Base-by-base conservation (phyloP, 163 green algal species). In the Volvox carteri region DNA sequence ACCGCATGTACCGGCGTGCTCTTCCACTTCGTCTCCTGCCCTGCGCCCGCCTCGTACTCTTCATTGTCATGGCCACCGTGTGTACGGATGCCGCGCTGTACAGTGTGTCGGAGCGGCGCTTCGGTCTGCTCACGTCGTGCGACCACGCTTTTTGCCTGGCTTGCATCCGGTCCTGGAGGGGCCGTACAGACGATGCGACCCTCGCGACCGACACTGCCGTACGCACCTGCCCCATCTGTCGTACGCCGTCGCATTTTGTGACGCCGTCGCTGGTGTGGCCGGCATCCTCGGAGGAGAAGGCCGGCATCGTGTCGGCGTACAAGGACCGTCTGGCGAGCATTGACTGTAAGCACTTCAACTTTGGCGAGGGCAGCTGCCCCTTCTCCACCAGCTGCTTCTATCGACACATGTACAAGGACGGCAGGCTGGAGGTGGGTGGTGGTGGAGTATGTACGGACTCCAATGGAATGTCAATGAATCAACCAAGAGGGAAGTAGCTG, bases 71-170 rank as follows among this genome's bases (percentile, higher is more conserved):
- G n/a, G n/a, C n/a, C n/a, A n/a, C n/a, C n/a, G n/a, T n/a, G n/a
- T n/a, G n/a, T n/a, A n/a, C n/a, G n/a, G n/a, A n/a, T n/a, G n/a
- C n/a, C n/a, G n/a, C n/a, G n/a, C 16, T 7, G 54, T 11, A 25
- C 48, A 83, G 83, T 37, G 48, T 73, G 3, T 80, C 74, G 4
- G 92, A 95, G 7, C 92, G 95, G 41, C 92, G 92, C 58, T 99
- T 98, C 91, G 97, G 97, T 0, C 95, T 99, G 86, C 95, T 98
- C 84, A 90, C 98, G 85, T 74, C 76, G 28, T 98, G 97, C 90
- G 93, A 98, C 33, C 97, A 99, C 92, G 30, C 94, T 48, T 99
- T 98, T 88, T 99, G 97, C 93, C 91, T 98, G 28, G n/a, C 56
- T 6, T 99, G 97, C 95, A 98, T 99, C 76, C 94, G 96, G 60